phyloP scores from a whole-genome alignment of 192 early-diverging fungal genomes.

The Coemansia sp. region DNA sequence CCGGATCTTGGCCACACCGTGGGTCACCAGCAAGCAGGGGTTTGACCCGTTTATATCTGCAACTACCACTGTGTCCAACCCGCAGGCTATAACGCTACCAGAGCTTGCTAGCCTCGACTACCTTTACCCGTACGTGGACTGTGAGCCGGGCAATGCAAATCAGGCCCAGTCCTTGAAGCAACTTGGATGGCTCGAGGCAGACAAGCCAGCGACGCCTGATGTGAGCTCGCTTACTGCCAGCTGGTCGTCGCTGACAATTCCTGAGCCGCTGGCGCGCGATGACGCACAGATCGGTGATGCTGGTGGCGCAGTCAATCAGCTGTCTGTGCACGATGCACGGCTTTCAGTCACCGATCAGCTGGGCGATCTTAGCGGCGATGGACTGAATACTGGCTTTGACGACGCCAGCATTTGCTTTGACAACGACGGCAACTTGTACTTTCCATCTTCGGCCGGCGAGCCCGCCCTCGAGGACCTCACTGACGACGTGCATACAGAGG shows the following conservation, averaged over 20 bases:
- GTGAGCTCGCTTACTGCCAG: background rate
- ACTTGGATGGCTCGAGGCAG: slow-evolving; percentile 18
- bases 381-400: background rate
- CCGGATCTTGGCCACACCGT: slow-evolving; percentile 25
- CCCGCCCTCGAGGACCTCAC: background rate
- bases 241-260: slow-evolving; percentile 23
- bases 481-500: slow-evolving; percentile 9
- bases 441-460: background rate
- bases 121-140: background rate
- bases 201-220: background rate
- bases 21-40: slow-evolving; percentile 15
- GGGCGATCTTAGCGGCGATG: background rate
- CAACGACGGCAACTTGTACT: slow-evolving; percentile 26
- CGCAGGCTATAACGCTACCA: slow-evolving; percentile 16
- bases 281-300: background rate
- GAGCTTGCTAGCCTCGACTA: background rate
- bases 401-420: slow-evolving; percentile 21
- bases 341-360: background rate
- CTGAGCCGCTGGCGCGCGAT: slow-evolving; percentile 5
- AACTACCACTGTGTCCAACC: slow-evolving; percentile 11
- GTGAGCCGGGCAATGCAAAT: background rate
- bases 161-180: background rate
- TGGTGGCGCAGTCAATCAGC: background rate
- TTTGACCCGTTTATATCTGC: slow-evolving; percentile 30
- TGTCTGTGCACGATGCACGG: background rate